phyloP scores from a whole-genome alignment of 108 stramenopile species.

The Pinguiococcus pyrenoidosus region DNA sequence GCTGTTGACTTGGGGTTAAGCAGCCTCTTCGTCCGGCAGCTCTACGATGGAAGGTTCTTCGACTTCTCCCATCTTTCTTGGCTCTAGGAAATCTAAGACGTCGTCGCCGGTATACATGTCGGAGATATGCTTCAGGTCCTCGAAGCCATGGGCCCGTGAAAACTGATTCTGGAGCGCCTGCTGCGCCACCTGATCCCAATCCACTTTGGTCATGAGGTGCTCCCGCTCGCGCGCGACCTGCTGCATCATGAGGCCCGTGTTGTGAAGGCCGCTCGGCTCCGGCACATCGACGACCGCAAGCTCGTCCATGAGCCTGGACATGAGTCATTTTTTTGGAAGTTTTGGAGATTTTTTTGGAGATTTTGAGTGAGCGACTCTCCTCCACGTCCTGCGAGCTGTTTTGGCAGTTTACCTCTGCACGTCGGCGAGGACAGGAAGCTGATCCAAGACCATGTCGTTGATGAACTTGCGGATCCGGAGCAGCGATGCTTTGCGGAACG shows the following conservation, averaged over 20 bases:
- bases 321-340: not conserved
- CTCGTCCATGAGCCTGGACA: slow-evolving; percentile 54
- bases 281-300: slow-evolving; percentile 55
- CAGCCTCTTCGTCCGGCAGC: too few relatives aligned
- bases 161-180: not conserved
- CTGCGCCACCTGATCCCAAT: not conserved
- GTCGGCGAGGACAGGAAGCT: slow-evolving; percentile 59
- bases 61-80: too few relatives aligned
- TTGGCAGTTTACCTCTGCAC: slow-evolving; percentile 29
- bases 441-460: slow-evolving; percentile 52
- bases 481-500: slow-evolving; percentile 50
- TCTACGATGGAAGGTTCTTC: too few relatives aligned
- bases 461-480: slow-evolving; percentile 57
- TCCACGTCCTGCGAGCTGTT: not conserved
- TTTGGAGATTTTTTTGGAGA: not conserved
- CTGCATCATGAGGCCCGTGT: slow-evolving; percentile 11
- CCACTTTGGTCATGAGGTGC: not conserved
- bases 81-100: too few relatives aligned
- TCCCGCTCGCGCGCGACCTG: slow-evolving; percentile 19
- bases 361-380: not conserved
- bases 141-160: not conserved
- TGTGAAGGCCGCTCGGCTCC: slow-evolving; percentile 10
- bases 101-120: not conserved
- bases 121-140: not conserved
- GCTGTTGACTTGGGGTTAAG: too few relatives aligned